phyloP scores from a whole-genome alignment of 345 rosid species.

The Passiflora organensis region DNA sequence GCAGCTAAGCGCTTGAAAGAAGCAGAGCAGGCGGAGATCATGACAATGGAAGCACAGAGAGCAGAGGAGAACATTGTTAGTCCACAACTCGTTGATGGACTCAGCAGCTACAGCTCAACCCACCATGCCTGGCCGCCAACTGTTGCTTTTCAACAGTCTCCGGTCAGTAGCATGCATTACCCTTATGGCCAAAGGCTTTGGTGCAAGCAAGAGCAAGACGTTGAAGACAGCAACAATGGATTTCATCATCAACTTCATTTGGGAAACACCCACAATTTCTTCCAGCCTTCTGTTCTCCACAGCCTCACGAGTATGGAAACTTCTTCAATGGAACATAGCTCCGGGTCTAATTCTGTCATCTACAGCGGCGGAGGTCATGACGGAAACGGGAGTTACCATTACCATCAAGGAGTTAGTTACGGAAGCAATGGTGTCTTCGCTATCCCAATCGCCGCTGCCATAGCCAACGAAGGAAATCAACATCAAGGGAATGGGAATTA shows the following conservation, averaged over 20 bases:
- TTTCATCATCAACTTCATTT: conserved; percentile 31
- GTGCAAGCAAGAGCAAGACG: conserved; percentile 65
- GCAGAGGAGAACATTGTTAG: conserved; percentile 10
- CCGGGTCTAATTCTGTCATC: conserved; percentile 43
- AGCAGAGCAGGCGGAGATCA: conserved; percentile 4
- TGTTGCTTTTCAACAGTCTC: conserved; percentile 41
- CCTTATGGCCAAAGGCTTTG: conserved; percentile 47
- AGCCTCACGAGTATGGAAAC: conserved; percentile 44
- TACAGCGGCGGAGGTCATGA: conserved; percentile 23
- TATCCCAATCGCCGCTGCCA: conserved; percentile 32
- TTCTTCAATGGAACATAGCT: conserved; percentile 45
- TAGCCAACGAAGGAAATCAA: conserved; percentile 20
- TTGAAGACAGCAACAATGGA: conserved; percentile 21
- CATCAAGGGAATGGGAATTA: conserved; percentile 28
- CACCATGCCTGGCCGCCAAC: conserved; percentile 36
- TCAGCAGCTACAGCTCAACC: conserved; percentile 6
- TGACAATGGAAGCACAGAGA: conserved; percentile 12
- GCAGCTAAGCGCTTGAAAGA: conserved; percentile 25
- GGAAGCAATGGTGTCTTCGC: conserved; percentile 23
- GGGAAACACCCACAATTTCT: conserved; percentile 46
- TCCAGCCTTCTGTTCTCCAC: conserved; percentile 37
- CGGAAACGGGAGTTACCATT: conserved; percentile 32
- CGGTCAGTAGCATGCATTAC: conserved; percentile 28
- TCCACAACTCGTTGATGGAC: conserved; percentile 22
- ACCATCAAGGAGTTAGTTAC: conserved; percentile 1